Percentiles rank a stretch among this genome's conserved stretches.
These are phyloP conservation scores for Kalaharituber pfeilii DNA, from an alignment of 2,329 filamentous ascomycete genomes.

Conservation along the genomic window DNA sequence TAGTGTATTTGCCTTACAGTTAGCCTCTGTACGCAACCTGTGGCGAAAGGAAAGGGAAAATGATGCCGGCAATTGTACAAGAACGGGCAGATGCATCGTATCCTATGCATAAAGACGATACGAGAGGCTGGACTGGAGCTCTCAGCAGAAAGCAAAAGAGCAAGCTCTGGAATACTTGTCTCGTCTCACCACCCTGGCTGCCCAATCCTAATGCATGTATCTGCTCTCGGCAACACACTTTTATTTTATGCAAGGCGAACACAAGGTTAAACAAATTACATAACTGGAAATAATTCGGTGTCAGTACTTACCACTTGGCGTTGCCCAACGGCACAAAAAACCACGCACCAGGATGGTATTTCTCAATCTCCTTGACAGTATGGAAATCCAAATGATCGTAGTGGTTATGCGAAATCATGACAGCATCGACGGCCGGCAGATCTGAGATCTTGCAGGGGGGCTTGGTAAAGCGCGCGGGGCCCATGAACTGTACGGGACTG, in stretches of 20 bases:
- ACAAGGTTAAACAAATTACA: too few relatives aligned
- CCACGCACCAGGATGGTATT: slow-evolving; percentile 57
- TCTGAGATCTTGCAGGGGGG: slow-evolving; percentile 60
- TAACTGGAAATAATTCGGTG: too few relatives aligned
- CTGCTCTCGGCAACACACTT: neutral
- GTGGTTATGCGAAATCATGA: slow-evolving; percentile 75
- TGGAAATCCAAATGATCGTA: slow-evolving; percentile 79
- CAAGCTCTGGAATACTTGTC: too few relatives aligned
- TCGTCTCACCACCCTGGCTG: neutral
- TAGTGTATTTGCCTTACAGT: too few relatives aligned
- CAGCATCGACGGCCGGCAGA: slow-evolving; percentile 57
- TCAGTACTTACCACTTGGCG: slow-evolving; percentile 44
- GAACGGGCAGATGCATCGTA: too few relatives aligned
- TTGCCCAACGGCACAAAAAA: slow-evolving; percentile 79
- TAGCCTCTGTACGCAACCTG: too few relatives aligned
- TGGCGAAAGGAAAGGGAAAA: too few relatives aligned
- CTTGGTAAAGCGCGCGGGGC: slow-evolving; percentile 62
- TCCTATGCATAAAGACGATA: too few relatives aligned
- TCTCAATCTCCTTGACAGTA: slow-evolving; percentile 52
- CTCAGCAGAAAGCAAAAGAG: too few relatives aligned
- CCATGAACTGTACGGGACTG: slow-evolving; percentile 51
- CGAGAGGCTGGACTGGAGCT: too few relatives aligned
- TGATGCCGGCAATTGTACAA: too few relatives aligned
- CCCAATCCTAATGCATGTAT: neutral
- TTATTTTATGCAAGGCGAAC: neutral